Evolutionary conservation across 768 basidiomycete genomes (phyloP).

Genomic region (Scleroderma citrinum): DNA sequence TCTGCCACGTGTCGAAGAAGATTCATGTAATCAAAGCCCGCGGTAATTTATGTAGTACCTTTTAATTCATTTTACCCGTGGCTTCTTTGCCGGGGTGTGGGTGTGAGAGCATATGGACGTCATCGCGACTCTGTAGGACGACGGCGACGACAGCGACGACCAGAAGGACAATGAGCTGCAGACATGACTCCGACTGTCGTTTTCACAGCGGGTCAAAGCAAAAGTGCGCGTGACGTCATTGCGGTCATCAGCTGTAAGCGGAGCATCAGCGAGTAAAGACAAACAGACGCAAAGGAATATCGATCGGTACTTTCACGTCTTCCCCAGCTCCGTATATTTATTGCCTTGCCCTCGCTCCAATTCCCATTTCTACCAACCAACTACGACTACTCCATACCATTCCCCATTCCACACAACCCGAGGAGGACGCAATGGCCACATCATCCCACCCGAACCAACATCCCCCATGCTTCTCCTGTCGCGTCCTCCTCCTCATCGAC

Average conservation of each 20-base stretch:
- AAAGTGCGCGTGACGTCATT: conserved; percentile 20
- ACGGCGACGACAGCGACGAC: too few relatives aligned
- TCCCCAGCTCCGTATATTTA: conserved; percentile 1
- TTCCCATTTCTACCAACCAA: neutral
- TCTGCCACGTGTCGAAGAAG: neutral
- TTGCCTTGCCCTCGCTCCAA: neutral
- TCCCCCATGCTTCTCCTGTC: conserved; percentile 18
- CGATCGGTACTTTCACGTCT: neutral
- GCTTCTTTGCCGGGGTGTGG: neutral
- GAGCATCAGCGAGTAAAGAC: neutral
- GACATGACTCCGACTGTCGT: too few relatives aligned
- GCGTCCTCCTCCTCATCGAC: conserved; percentile 56
- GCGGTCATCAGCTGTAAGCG: conserved; percentile 5
- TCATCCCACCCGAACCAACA: conserved; percentile 12
- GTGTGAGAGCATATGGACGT: neutral
- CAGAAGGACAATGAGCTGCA: too few relatives aligned
- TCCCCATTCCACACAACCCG: neutral
- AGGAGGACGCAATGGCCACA: conserved; percentile 9
- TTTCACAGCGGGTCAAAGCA: too few relatives aligned
- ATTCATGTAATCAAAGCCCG: neutral
- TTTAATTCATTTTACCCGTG: too few relatives aligned
- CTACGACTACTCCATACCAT: neutral
- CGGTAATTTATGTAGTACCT: too few relatives aligned
- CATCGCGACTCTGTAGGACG: too few relatives aligned
- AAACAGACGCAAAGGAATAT: conserved; percentile 11